Evolutionary conservation across 2,329 filamentous ascomycete species (phyloP).

Genomic region (Cordyceps pruinosa): DNA sequence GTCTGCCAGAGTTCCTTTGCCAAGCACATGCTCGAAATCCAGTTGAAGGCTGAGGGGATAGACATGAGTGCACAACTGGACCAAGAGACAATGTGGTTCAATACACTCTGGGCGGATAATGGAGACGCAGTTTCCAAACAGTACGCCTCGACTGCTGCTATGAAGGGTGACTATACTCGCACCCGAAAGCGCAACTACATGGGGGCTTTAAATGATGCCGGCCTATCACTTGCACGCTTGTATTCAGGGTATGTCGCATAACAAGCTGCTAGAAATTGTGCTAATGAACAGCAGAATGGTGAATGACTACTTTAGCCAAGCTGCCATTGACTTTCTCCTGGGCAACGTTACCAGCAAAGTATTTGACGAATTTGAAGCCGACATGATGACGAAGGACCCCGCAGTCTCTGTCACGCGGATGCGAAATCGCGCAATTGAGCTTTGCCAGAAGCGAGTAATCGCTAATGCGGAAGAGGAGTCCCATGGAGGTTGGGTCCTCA

Average conservation of each 20-base stretch:
- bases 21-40: slow-evolving; percentile 71
- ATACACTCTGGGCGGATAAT: slow-evolving; percentile 94
- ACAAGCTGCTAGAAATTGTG: neutral
- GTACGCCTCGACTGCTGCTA: slow-evolving; percentile 88
- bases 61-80: slow-evolving; percentile 69
- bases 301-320: slow-evolving; percentile 95
- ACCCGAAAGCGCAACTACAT: slow-evolving; percentile 86
- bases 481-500: slow-evolving; percentile 80
- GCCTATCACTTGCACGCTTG: slow-evolving; percentile 73
- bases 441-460: slow-evolving; percentile 78
- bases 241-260: slow-evolving; percentile 54
- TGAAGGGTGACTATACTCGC: slow-evolving; percentile 95
- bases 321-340: slow-evolving; percentile 87
- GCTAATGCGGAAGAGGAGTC: slow-evolving; percentile 78
- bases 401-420: slow-evolving; percentile 80
- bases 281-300: slow-evolving; percentile 65
- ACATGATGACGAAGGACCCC: slow-evolving; percentile 89
- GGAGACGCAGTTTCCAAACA: slow-evolving; percentile 93
- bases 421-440: slow-evolving; percentile 83
- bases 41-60: slow-evolving; percentile 70
- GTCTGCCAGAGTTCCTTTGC: slow-evolving; percentile 91
- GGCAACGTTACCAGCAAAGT: slow-evolving; percentile 79
- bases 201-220: slow-evolving; percentile 85
- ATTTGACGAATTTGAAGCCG: slow-evolving; percentile 89
- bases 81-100: slow-evolving; percentile 85